Evolutionary conservation across 2,329 filamentous ascomycete species (phyloP).

Genomic region (Claviceps humidiphila): DNA sequence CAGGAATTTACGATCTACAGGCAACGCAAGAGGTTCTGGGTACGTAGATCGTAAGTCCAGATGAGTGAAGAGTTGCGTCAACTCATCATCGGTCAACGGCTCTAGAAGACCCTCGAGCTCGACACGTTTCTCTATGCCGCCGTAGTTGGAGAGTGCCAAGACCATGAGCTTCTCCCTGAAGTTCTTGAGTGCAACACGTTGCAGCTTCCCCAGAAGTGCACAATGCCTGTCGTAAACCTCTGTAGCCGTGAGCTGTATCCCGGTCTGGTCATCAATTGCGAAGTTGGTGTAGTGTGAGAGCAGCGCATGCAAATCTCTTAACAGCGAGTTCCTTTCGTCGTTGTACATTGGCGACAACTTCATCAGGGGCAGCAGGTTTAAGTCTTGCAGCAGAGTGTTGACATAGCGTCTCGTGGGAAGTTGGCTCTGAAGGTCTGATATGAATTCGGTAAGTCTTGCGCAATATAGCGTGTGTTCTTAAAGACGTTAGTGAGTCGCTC

Average conservation of each 20-base stretch:
- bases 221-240: slow-evolving; percentile 75
- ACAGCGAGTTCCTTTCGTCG: slow-evolving; percentile 57
- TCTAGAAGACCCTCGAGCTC: slow-evolving; percentile 69
- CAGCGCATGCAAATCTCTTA: slow-evolving; percentile 71
- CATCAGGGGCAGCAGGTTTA: slow-evolving; percentile 70
- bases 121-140: slow-evolving; percentile 64
- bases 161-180: slow-evolving; percentile 90
- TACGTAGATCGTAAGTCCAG: slow-evolving; percentile 76
- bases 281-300: slow-evolving; percentile 81
- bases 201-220: slow-evolving; percentile 60
- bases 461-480: slow-evolving; percentile 43
- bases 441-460: slow-evolving; percentile 83
- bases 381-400: slow-evolving; percentile 73
- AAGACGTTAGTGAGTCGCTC: not conserved
- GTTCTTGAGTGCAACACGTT: slow-evolving; percentile 62
- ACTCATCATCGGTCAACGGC: slow-evolving; percentile 59
- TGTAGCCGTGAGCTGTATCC: slow-evolving; percentile 55
- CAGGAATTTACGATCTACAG: slow-evolving; percentile 48
- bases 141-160: slow-evolving; percentile 83
- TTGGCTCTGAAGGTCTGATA: slow-evolving; percentile 85
- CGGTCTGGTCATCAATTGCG: slow-evolving; percentile 81
- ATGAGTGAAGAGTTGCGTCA: slow-evolving; percentile 52
- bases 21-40: slow-evolving; percentile 54
- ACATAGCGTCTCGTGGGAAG: slow-evolving; percentile 88
- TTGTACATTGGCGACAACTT: slow-evolving; percentile 66